phyloP scores from a whole-genome alignment of 768 basidiomycete genomes.

The Pulveroboletus frians region DNA sequence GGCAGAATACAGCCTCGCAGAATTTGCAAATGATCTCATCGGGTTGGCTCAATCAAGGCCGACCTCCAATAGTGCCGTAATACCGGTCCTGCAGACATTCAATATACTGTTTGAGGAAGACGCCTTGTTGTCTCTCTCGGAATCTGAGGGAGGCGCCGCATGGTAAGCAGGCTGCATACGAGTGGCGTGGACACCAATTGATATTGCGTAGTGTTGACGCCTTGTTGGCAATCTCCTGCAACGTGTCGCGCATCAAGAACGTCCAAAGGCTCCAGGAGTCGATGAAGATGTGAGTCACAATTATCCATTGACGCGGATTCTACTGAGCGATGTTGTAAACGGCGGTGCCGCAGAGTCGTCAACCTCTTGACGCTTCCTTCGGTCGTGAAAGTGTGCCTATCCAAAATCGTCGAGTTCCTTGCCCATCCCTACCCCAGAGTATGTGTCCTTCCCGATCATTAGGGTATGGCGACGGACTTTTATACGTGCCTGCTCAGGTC shows the following conservation, averaged over 20 bases:
- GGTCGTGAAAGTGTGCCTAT: constrained; percentile 39
- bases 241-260: constrained; percentile 69
- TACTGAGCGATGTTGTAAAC: constrained; percentile 12
- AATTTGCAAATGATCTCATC: constrained; percentile 57
- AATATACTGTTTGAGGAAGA: constrained; percentile 69
- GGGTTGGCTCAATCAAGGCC: constrained; percentile 48
- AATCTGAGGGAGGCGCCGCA: constrained; percentile 41
- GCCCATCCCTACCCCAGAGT: constrained; percentile 80
- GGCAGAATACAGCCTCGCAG: constrained; percentile 42
- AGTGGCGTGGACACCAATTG: constrained; percentile 11
- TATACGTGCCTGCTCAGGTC: constrained; percentile 42
- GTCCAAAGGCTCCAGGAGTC: constrained; percentile 74
- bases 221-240: constrained; percentile 54
- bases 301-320: constrained; percentile 26
- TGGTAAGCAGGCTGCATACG: constrained; percentile 40
- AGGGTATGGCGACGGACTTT: constrained; percentile 5
- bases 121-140: constrained; percentile 45
- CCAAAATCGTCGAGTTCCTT: constrained; percentile 56
- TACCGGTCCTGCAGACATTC: constrained; percentile 79
- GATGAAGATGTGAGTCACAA: constrained; percentile 71
- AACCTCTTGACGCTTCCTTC: constrained; percentile 53
- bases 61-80: constrained; percentile 62
- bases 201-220: constrained; percentile 42
- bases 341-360: constrained; percentile 46
- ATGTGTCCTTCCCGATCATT: constrained; percentile 22